Evolutionary conservation across 2,329 filamentous ascomycete species (phyloP).

Genomic region (Sporothrix globosa): DNA sequence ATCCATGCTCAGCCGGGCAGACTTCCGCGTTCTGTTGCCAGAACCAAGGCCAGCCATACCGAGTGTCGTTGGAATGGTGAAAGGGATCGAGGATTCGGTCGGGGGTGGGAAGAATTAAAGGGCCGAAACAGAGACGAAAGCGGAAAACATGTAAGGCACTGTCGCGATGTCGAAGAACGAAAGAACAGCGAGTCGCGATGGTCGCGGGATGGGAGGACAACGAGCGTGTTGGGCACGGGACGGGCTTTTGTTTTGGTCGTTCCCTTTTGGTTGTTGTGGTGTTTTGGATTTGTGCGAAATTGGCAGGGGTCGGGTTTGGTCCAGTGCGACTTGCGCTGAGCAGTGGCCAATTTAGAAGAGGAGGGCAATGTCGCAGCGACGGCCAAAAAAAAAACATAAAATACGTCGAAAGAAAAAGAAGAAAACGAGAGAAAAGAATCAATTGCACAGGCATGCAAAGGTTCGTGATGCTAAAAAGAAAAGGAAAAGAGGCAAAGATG

Average conservation of each 20-base stretch:
- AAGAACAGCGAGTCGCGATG: neutral
- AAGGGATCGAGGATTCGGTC: neutral
- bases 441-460: conserved; percentile 10
- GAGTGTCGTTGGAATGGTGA: neutral
- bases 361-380: neutral
- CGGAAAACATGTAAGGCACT: neutral
- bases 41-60: conserved; percentile 22
- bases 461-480: conserved; percentile 24
- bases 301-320: conserved; percentile 24
- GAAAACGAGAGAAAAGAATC: neutral
- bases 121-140: neutral
- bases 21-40: conserved; percentile 20
- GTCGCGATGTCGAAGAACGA: conserved; percentile 11
- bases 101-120: neutral
- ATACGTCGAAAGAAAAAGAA: neutral
- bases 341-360: neutral
- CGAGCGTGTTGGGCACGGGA: conserved; percentile 10
- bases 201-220: neutral
- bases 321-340: conserved; percentile 24
- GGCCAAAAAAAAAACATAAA: neutral
- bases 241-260: conserved; percentile 24
- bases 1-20: conserved; percentile 27
- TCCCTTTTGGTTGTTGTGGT: conserved; percentile 12
- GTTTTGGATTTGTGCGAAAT: conserved; percentile 22
- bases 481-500: neutral